Evolutionary conservation across 2,329 filamentous ascomycete species (phyloP).

Genomic region (Pleoardoris graminearum): DNA sequence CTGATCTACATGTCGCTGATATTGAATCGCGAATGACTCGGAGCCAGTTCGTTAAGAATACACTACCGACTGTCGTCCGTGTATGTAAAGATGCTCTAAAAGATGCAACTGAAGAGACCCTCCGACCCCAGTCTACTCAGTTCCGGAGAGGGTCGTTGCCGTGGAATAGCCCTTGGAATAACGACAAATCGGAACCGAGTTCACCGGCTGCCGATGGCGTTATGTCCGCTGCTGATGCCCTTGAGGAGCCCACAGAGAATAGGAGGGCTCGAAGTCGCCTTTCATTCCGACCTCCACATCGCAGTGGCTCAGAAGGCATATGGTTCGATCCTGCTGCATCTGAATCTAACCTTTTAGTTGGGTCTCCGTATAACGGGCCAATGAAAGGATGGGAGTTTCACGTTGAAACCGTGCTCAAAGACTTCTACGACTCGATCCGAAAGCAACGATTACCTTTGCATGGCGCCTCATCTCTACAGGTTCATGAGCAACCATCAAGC

Average conservation of each 20-base stretch:
- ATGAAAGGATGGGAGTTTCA: slow-evolving; percentile 84
- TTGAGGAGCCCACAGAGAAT: slow-evolving; percentile 42
- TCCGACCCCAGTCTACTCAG: slow-evolving; percentile 40
- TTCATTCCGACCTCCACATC: slow-evolving; percentile 47
- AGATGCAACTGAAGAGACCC: slow-evolving; percentile 36
- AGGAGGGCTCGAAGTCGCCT: slow-evolving; percentile 46
- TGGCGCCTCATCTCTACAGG: slow-evolving; percentile 61
- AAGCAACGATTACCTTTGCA: slow-evolving; percentile 85
- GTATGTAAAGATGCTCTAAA: slow-evolving; percentile 70
- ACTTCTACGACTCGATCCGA: slow-evolving; percentile 88
- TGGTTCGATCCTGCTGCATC: slow-evolving; percentile 41
- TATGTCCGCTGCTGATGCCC: slow-evolving; percentile 30
- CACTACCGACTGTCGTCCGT: slow-evolving; percentile 83
- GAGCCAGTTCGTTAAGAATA: slow-evolving; percentile 94
- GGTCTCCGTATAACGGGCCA: slow-evolving; percentile 72
- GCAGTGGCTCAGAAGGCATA: slow-evolving; percentile 42
- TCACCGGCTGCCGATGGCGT: slow-evolving; percentile 36
- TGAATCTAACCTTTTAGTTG: slow-evolving; percentile 77
- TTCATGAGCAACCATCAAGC: slow-evolving; percentile 52
- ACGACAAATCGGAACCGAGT: slow-evolving; percentile 40
- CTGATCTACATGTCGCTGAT: slow-evolving; percentile 91
- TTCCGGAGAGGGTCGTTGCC: slow-evolving; percentile 40
- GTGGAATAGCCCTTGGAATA: slow-evolving; percentile 23
- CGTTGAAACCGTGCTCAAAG: slow-evolving; percentile 86
- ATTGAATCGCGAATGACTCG: slow-evolving; percentile 97